Evolutionary conservation across 148 eudicot genomes (phyloP).

Genomic region (Cornus kousa): DNA sequence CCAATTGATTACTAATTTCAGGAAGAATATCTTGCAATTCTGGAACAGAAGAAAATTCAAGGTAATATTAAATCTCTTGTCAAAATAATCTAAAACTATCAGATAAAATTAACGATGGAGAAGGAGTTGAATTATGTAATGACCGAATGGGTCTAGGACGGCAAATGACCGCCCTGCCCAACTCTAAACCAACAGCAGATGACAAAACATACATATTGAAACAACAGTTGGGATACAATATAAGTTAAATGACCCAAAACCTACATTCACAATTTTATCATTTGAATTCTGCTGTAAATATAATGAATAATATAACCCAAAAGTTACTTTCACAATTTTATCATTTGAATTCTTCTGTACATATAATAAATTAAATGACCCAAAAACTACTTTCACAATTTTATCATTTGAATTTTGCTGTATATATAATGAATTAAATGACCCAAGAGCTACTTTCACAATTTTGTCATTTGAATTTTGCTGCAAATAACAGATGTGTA

Average conservation of each 20-base stretch:
- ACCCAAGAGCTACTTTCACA: too few species aligned
- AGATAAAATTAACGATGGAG: too few species aligned
- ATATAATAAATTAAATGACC: too few species aligned
- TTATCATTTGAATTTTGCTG: too few species aligned
- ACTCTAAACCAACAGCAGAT: background rate
- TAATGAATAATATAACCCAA: background rate
- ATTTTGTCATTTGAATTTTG: too few species aligned
- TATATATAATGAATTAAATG: too few species aligned
- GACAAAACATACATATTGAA: background rate
- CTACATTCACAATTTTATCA: too few species aligned
- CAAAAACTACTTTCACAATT: background rate
- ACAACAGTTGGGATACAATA: background rate
- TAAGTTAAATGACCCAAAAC: background rate
- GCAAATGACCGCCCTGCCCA: background rate
- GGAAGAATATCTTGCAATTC: slow-evolving; percentile 91
- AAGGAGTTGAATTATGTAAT: too few species aligned
- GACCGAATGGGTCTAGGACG: background rate
- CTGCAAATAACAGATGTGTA: background rate
- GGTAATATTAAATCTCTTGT: background rate
- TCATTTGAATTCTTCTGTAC: too few species aligned
- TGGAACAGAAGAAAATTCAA: slow-evolving; percentile 21
- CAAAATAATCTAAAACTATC: background rate
- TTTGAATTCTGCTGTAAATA: too few species aligned
- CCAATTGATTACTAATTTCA: slow-evolving; percentile 79
- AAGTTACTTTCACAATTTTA: too few species aligned